phyloP scores from a whole-genome alignment of 768 basidiomycete genomes.

The Hygrophorus pudorinus region DNA sequence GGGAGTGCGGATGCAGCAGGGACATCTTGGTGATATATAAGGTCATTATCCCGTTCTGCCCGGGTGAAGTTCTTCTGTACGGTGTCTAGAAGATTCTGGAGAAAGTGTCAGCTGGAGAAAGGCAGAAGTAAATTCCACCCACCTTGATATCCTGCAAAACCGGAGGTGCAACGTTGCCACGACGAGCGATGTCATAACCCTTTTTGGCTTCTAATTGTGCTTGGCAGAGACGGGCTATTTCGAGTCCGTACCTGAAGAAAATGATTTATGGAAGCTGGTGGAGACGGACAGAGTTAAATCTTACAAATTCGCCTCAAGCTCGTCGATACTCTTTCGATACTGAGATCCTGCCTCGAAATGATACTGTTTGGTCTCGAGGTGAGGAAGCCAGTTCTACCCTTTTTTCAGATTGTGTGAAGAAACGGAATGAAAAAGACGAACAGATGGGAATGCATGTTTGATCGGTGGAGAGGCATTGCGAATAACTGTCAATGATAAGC shows the following conservation, averaged over 20 bases:
- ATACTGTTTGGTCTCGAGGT: constrained; percentile 69
- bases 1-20: constrained; percentile 64
- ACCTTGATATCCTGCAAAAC: constrained; percentile 81
- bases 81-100: constrained; percentile 65
- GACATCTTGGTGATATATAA: constrained; percentile 88
- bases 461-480: constrained; percentile 34
- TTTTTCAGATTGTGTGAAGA: constrained; percentile 2
- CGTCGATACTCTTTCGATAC: constrained; percentile 82
- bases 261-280: constrained; percentile 2
- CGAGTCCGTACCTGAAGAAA: constrained; percentile 67
- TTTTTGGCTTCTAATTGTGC: constrained; percentile 61
- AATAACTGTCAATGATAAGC: constrained; percentile 33
- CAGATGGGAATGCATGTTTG: constrained; percentile 42
- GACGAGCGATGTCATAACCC: constrained; percentile 58
- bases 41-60: constrained; percentile 85
- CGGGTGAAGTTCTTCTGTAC: constrained; percentile 58
- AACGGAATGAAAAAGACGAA: constrained; percentile 19
- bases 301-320: constrained; percentile 67
- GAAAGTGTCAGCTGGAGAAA: constrained; percentile 6
- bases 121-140: constrained; percentile 7
- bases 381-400: constrained; percentile 63
- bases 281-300: not conserved
- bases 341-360: constrained; percentile 90
- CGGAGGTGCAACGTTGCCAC: constrained; percentile 46
- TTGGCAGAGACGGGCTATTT: constrained; percentile 67